These are phyloP conservation scores for Brassica juncea DNA, from an alignment of 345 rosid species.

Conservation along the genomic window DNA sequence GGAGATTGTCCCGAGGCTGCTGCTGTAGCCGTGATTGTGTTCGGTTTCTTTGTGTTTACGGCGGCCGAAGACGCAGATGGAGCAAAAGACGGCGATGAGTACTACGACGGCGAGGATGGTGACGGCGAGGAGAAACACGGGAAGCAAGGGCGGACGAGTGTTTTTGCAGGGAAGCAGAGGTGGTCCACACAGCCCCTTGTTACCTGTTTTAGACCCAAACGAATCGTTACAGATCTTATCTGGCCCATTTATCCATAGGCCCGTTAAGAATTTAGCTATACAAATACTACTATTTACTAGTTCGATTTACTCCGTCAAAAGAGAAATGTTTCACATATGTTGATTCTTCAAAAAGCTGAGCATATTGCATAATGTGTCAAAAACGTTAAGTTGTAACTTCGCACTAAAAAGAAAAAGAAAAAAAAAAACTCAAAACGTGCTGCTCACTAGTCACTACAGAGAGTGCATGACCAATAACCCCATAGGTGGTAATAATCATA, in stretches of 20 bases:
- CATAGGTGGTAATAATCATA: no score
- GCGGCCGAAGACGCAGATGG: conserved; percentile 34
- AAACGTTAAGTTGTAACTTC: no score
- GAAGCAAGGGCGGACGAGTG: conserved; percentile 29
- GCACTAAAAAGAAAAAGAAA: no score
- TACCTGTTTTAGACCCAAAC: conserved; percentile 49
- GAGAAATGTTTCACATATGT: no score
- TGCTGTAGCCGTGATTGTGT: background rate
- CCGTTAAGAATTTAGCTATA: background rate
- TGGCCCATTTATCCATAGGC: background rate
- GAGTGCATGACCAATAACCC: background rate
- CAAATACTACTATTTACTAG: no score
- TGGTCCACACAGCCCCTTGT: conserved; percentile 64
- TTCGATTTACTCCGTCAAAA: no score
- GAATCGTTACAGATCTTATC: background rate
- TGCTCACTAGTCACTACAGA: conserved; percentile 12
- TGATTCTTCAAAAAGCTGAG: no score
- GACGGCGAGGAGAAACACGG: conserved; percentile 41
- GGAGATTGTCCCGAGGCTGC: background rate
- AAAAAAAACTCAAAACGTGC: conserved; percentile 11
- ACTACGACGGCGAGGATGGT: conserved; percentile 37
- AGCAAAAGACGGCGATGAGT: conserved; percentile 22
- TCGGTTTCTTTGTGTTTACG: background rate
- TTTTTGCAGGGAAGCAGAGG: conserved; percentile 59
- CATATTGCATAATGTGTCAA: no score